Conservation (phyloP, 2,329 filamentous ascomycete genomes). For the Trematosphaeria pertusa region DNA sequence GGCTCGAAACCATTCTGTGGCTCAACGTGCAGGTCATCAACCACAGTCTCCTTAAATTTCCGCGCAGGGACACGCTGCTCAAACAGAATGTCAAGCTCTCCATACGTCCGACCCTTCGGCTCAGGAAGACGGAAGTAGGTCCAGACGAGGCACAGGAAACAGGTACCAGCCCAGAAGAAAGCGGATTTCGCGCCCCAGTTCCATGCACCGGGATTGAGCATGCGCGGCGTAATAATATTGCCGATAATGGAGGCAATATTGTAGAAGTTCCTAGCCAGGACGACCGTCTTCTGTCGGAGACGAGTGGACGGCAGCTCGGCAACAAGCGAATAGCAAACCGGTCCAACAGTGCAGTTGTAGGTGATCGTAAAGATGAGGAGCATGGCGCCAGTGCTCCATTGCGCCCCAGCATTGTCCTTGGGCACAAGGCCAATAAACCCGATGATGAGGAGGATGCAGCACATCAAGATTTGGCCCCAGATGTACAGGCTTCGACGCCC, state of each 20-base stretch:
- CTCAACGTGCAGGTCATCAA: slow-evolving; percentile 31
- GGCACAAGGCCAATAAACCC: slow-evolving; percentile 75
- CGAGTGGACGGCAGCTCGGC: slow-evolving; percentile 82
- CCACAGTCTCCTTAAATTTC: slow-evolving; percentile 37
- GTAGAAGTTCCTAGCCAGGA: slow-evolving; percentile 77
- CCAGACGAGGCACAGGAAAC: slow-evolving; percentile 79
- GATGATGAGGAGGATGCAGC: slow-evolving; percentile 75
- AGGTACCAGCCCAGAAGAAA: slow-evolving; percentile 86
- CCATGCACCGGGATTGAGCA: slow-evolving; percentile 46
- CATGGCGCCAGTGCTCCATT: slow-evolving; percentile 46
- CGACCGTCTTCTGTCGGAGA: slow-evolving; percentile 89
- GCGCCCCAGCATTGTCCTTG: slow-evolving; percentile 53
- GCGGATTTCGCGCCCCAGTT: slow-evolving; percentile 81
- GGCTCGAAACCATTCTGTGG: slow-evolving; percentile 21
- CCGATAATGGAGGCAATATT: slow-evolving; percentile 82
- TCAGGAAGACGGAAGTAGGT: slow-evolving; percentile 82
- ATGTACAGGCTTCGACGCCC: slow-evolving; percentile 79
- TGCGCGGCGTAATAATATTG: slow-evolving; percentile 54
- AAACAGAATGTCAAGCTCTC: slow-evolving; percentile 84
- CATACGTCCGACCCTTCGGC: slow-evolving; percentile 79
- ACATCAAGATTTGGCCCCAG: slow-evolving; percentile 65
- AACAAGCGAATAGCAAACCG: slow-evolving; percentile 88
- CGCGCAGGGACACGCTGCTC: slow-evolving; percentile 56
- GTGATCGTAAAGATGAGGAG: slow-evolving; percentile 61
- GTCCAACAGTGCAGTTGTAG: slow-evolving; percentile 87